These are phyloP conservation scores for Yarrowia divulgata DNA, from an alignment of 805 yeast species.

Conservation along the genomic window DNA sequence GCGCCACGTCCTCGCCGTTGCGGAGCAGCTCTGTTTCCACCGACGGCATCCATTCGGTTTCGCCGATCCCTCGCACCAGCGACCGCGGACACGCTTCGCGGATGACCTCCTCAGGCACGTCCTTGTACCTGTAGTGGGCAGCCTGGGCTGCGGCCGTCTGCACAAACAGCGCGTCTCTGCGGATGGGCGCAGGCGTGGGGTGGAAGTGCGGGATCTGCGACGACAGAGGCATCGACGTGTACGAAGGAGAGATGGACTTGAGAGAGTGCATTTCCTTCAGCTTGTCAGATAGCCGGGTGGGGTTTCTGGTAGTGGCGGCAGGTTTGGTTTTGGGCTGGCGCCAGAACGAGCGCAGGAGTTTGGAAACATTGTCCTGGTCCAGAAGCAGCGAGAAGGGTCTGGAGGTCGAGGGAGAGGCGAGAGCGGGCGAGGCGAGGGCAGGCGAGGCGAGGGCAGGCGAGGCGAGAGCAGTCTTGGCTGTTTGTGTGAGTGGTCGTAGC, in stretches of 20 bases:
- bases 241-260: slow-evolving; percentile 33
- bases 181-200: slow-evolving; percentile 33
- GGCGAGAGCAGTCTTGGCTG: neutral
- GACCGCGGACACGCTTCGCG: slow-evolving; percentile 34
- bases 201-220: slow-evolving; percentile 34
- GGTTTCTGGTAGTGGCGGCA: slow-evolving; percentile 13
- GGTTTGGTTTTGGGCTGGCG: slow-evolving; percentile 10
- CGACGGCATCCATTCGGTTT: slow-evolving; percentile 37
- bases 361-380: slow-evolving; percentile 38
- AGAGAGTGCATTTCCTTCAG: slow-evolving; percentile 36
- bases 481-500: neutral
- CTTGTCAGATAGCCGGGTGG: slow-evolving; percentile 32
- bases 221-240: slow-evolving; percentile 22
- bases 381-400: slow-evolving; percentile 33
- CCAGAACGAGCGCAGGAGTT: slow-evolving; percentile 32
- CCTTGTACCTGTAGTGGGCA: slow-evolving; percentile 26
- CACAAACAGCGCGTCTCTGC: slow-evolving; percentile 30
- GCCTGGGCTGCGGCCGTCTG: slow-evolving; percentile 35
- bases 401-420: neutral
- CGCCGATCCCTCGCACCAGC: slow-evolving; percentile 32
- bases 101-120: slow-evolving; percentile 36
- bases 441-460: neutral
- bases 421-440: neutral
- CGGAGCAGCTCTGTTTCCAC: slow-evolving; percentile 29
- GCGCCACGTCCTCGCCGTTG: slow-evolving; percentile 41